Evolutionary conservation across 441 rosid species (phyloP), one percentile per base, ranked within the genome.

Genomic region (Manihot esculenta): DNA sequence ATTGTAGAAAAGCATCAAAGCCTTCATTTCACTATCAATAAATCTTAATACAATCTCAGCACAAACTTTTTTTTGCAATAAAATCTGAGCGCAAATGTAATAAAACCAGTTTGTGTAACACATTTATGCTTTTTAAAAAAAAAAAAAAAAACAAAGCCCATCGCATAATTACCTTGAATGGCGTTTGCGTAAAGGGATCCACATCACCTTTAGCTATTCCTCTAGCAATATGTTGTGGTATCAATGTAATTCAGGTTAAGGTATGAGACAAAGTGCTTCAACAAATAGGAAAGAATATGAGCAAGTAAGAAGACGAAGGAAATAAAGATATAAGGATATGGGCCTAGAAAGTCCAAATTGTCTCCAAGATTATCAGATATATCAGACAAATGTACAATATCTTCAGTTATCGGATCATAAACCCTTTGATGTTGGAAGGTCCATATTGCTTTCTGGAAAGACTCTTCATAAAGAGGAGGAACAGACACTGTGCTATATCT

Each of bases 341-440:
- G 98, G 85, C 99, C 99, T 70, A 93, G 72, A 72, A 88, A 95
- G 27, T 93, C 85, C 80, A 87, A 80, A 76, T 85, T 85, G 68
- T 79, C 84, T 59, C 81, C 85, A 78, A 79, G 44, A 57, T 82
- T 66, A 54, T 83, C 84, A 62, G 87, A 68, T 78, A 84, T 65
- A 56, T 74, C 76, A 65, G 82, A 82, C 79, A 95, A 80, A 85
- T 87, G 90, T 33, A 87, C 81, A 68, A 79, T 68, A 72, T 84
- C 82, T 87, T 89, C 89, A 30, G 69, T 45, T 42, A 64, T 77
- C 10, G 89, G 88, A 77, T 95, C 91, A 85, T 89, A 93, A 71
- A 95, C 98, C 67, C 92, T 87, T 85, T 95, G 99, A 80, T 90
- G 91, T 79, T 86, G 89, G 85, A 95, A 95, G 61, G 99, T 95